Conservation (phyloP, 805 yeast genomes). For the Hanseniaspora meyeri region DNA sequence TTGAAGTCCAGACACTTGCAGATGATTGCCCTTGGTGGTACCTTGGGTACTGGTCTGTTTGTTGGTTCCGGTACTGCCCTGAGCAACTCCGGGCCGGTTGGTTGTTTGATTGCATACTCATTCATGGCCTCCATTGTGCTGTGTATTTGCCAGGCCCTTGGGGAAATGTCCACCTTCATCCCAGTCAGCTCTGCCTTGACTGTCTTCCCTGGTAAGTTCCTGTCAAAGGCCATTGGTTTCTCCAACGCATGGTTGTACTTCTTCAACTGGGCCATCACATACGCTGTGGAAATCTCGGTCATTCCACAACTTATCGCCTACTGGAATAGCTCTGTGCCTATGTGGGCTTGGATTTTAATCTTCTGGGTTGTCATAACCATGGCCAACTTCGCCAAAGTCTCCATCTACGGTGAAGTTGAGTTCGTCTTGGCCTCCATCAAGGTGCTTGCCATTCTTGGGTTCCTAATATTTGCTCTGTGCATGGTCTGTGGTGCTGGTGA, state of each 20-base stretch:
- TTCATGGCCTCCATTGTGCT: slow-evolving; percentile 57
- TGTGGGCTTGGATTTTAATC: slow-evolving; percentile 60
- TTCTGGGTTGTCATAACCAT: slow-evolving; percentile 46
- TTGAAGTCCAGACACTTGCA: slow-evolving; percentile 56
- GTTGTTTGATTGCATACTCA: slow-evolving; percentile 48
- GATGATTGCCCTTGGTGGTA: slow-evolving; percentile 70
- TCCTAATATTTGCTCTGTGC: slow-evolving; percentile 50
- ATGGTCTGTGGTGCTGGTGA: slow-evolving; percentile 68
- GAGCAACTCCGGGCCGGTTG: slow-evolving; percentile 53
- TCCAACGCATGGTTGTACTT: slow-evolving; percentile 64
- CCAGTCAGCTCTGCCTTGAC: slow-evolving; percentile 59
- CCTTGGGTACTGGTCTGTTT: slow-evolving; percentile 69
- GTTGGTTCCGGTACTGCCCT: slow-evolving; percentile 50
- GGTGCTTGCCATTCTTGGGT: slow-evolving; percentile 59
- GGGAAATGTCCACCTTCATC: slow-evolving; percentile 71
- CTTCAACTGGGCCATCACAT: slow-evolving; percentile 69
- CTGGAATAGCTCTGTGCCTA: slow-evolving; percentile 61
- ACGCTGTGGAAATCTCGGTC: slow-evolving; percentile 60
- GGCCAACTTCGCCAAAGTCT: slow-evolving; percentile 54
- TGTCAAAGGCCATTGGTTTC: slow-evolving; percentile 60
- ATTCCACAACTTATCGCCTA: slow-evolving; percentile 52
- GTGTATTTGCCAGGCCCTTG: slow-evolving; percentile 57
- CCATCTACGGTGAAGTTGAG: slow-evolving; percentile 60
- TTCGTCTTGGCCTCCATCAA: slow-evolving; percentile 62
- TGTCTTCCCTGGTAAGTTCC: slow-evolving; percentile 54